Conservation (phyloP, 2,329 filamentous ascomycete species). For the Curvularia eragrostidis region DNA sequence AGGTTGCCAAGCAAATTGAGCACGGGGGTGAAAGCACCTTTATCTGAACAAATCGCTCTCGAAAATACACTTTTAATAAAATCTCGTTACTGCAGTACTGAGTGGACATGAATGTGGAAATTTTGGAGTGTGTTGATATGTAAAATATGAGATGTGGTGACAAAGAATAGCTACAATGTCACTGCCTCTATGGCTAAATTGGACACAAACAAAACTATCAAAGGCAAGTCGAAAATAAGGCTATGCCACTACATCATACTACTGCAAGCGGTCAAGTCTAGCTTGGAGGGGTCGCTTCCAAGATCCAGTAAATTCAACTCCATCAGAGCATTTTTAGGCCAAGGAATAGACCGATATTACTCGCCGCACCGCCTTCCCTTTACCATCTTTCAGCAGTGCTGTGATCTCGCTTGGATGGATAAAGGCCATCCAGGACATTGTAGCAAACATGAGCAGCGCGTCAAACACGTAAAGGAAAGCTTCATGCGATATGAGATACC, state of each 20-base stretch:
- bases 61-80: neutral
- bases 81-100: neutral
- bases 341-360: conserved; percentile 8
- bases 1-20: neutral
- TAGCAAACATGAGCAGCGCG: conserved; percentile 52
- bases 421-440: conserved; percentile 41
- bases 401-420: conserved; percentile 7
- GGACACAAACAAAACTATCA: neutral
- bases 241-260: neutral
- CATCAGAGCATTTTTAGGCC: neutral
- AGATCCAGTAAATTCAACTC: neutral
- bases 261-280: neutral
- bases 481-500: conserved; percentile 54
- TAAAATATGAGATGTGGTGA: neutral
- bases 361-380: conserved; percentile 9
- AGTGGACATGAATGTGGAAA: too few relatives aligned
- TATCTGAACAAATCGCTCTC: neutral
- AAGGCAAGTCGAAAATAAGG: neutral
- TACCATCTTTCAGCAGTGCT: neutral
- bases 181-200: too few relatives aligned
- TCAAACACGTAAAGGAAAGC: conserved; percentile 57
- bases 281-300: neutral
- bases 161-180: neutral
- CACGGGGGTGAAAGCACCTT: neutral
- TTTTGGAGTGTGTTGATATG: too few relatives aligned